phyloP scores from a whole-genome alignment of 371 early-diverging fungal species.

The Mucor indicus region DNA sequence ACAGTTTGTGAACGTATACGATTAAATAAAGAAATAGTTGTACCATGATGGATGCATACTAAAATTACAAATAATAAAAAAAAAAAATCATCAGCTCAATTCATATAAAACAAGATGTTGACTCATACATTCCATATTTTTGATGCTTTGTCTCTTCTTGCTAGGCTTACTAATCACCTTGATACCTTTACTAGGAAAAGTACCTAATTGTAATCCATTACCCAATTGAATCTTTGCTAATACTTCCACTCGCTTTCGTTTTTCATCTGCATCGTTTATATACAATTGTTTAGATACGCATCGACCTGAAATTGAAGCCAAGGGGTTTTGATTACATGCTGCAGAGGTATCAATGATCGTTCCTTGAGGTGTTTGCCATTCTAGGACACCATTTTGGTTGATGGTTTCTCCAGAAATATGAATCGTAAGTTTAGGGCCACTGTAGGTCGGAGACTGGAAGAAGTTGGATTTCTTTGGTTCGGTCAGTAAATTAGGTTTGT shows the following conservation, averaged over 20 bases:
- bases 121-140: conserved; percentile 75
- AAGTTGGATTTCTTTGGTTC: conserved; percentile 22
- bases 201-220: conserved; percentile 62
- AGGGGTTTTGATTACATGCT: neutral
- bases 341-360: conserved; percentile 26
- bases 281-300: conserved; percentile 81
- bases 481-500: conserved; percentile 13
- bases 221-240: conserved; percentile 68
- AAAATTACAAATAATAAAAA: neutral
- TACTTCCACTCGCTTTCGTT: conserved; percentile 76
- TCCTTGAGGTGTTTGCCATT: conserved; percentile 39
- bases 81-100: neutral
- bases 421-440: conserved; percentile 40
- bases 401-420: conserved; percentile 46
- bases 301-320: conserved; percentile 45
- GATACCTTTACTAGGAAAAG: conserved; percentile 73
- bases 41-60: conserved; percentile 81
- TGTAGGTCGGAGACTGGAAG: conserved; percentile 12
- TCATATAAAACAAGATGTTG: conserved; percentile 11
- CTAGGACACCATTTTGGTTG: conserved; percentile 38
- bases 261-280: conserved; percentile 83
- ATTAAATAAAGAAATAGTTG: conserved; percentile 79
- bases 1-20: conserved; percentile 86
- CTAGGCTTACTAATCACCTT: conserved; percentile 86
- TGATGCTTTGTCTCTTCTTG: conserved; percentile 81